These are phyloP conservation scores for Cucurbita maxima DNA, from an alignment of 306 rosid genomes.

Conservation along the genomic window DNA sequence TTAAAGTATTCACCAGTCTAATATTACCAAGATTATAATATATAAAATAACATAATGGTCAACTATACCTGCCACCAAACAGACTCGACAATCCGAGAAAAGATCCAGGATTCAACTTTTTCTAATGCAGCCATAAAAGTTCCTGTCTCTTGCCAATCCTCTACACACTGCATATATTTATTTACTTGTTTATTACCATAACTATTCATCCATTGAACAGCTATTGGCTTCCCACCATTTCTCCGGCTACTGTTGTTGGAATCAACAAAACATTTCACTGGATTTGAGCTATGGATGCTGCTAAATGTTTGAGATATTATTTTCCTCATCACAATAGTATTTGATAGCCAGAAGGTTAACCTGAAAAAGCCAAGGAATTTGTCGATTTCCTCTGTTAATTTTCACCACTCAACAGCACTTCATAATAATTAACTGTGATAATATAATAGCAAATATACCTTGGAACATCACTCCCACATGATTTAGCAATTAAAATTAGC, in stretches of 20 bases:
- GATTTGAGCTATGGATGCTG: slow-evolving; percentile 38
- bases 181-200: slow-evolving; percentile 36
- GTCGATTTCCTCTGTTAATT: background rate
- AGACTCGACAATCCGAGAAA: slow-evolving; percentile 87
- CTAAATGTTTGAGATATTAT: slow-evolving; percentile 63
- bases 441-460: slow-evolving; percentile 29
- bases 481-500: slow-evolving; percentile 73
- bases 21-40: background rate
- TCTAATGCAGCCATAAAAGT: slow-evolving; percentile 58
- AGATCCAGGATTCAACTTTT: slow-evolving; percentile 92
- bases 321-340: slow-evolving; percentile 68
- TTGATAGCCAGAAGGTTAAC: slow-evolving; percentile 92
- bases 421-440: background rate
- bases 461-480: slow-evolving; percentile 91
- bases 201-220: slow-evolving; percentile 39
- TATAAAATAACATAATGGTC: background rate
- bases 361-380: slow-evolving; percentile 23
- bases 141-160: slow-evolving; percentile 94
- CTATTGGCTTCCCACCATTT: slow-evolving; percentile 32
- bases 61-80: slow-evolving; percentile 97
- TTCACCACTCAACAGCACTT: slow-evolving; percentile 7
- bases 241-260: slow-evolving; percentile 31
- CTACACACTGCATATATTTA: slow-evolving; percentile 28
- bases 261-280: slow-evolving; percentile 24
- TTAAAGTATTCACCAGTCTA: background rate